phyloP scores from a whole-genome alignment of 2,329 filamentous ascomycete species.

The Penicillium rolfsii region DNA sequence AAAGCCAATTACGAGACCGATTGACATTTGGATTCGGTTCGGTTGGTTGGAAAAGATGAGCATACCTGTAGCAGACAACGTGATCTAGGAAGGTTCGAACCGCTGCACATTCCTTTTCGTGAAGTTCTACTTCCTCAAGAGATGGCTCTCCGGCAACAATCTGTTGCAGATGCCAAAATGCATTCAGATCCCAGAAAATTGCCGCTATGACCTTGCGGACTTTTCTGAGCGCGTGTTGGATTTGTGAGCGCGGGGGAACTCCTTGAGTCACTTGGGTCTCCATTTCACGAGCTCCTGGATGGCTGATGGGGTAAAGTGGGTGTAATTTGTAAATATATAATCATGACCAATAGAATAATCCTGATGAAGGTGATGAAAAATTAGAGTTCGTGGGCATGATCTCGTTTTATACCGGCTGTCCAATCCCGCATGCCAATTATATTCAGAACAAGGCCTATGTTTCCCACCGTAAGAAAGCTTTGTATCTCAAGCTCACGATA shows the following conservation, averaged over 20 bases:
- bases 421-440: not conserved
- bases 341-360: not conserved
- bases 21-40: not conserved
- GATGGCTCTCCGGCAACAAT: not conserved
- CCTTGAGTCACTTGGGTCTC: not conserved
- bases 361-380: not conserved
- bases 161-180: slow-evolving; percentile 14
- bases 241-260: too few species aligned
- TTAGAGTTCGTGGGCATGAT: not conserved
- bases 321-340: not conserved
- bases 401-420: not conserved
- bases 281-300: not conserved
- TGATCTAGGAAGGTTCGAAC: not conserved
- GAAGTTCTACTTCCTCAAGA: not conserved
- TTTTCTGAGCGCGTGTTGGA: not conserved
- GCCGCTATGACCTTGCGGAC: slow-evolving; percentile 16
- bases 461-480: not conserved
- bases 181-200: slow-evolving; percentile 29
- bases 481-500: not conserved
- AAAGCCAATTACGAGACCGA: slow-evolving; percentile 13
- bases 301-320: not conserved
- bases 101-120: not conserved
- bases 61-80: not conserved
- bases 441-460: not conserved
- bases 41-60: not conserved